Evolutionary conservation across 2,329 filamentous ascomycete genomes (phyloP).

Genomic region (Cladobotryum mycophilum): DNA sequence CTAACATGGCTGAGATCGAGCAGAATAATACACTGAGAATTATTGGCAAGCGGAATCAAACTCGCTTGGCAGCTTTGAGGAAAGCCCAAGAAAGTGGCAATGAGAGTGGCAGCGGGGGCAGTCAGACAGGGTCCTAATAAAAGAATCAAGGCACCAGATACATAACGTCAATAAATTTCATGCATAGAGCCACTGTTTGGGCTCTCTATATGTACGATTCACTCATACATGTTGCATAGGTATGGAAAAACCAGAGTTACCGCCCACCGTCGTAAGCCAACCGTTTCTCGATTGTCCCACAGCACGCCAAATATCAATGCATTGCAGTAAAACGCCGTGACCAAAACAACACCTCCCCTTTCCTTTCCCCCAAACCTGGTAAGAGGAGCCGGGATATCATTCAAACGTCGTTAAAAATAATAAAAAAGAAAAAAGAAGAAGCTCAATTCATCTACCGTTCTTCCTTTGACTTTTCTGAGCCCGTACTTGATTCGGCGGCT

Average conservation of each 20-base stretch:
- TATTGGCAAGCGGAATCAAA: conserved; percentile 62
- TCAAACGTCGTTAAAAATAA: conserved; percentile 4
- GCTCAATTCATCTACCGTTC: conserved; percentile 5
- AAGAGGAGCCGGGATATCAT: conserved; percentile 3
- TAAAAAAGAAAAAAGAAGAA: too few species aligned
- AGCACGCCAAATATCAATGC: conserved; percentile 2
- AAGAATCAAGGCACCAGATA: background rate
- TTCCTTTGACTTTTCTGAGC: conserved; percentile 5
- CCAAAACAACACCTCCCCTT: conserved; percentile 10
- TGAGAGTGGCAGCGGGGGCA: conserved; percentile 1
- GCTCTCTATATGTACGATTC: conserved; percentile 6
- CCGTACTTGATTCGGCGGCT: conserved; percentile 18
- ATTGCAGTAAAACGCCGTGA: conserved; percentile 3
- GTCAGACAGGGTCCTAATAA: conserved; percentile 8
- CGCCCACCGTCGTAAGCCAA: conserved; percentile 12
- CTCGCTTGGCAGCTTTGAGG: conserved; percentile 49
- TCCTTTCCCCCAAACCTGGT: background rate
- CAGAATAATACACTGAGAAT: conserved; percentile 59
- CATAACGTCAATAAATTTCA: background rate
- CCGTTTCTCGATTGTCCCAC: conserved; percentile 15
- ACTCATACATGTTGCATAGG: conserved; percentile 1
- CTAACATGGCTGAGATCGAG: conserved; percentile 63
- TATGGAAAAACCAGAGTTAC: background rate
- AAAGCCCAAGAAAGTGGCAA: conserved; percentile 3
- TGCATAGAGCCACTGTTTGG: background rate